Evolutionary conservation across 768 basidiomycete species (phyloP).

Genomic region (Termitomyces sp.): DNA sequence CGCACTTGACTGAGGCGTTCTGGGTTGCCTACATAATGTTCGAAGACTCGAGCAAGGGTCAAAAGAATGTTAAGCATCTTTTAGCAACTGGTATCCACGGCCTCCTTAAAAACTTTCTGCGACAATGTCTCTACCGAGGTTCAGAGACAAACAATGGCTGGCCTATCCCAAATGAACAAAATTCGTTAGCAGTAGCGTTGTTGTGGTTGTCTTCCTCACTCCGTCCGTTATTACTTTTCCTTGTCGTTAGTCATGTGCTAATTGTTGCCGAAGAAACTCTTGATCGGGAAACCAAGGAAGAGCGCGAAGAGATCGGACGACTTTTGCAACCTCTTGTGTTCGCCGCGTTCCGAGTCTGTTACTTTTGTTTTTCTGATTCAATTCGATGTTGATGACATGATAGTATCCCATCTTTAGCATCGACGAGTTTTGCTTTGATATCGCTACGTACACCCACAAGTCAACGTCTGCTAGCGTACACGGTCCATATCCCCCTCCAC

Average conservation of each 20-base stretch:
- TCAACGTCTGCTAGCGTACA: slow-evolving; percentile 16
- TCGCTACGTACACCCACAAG: slow-evolving; percentile 7
- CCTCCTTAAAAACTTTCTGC: slow-evolving; percentile 35
- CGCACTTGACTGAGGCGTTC: slow-evolving; percentile 35
- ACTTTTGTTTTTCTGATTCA: slow-evolving; percentile 9
- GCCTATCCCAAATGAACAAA: slow-evolving; percentile 41
- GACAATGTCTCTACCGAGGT: slow-evolving; percentile 30
- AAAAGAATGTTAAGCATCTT: slow-evolving; percentile 42
- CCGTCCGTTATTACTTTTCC: slow-evolving; percentile 20
- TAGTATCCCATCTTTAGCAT: slow-evolving; percentile 36
- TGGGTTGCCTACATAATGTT: slow-evolving; percentile 54
- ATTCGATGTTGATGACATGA: slow-evolving; percentile 14
- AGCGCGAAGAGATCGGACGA: slow-evolving; percentile 25
- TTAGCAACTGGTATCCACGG: slow-evolving; percentile 33
- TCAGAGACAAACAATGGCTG: slow-evolving; percentile 36
- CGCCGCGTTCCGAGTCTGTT: slow-evolving; percentile 42
- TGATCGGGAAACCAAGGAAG: slow-evolving; percentile 25
- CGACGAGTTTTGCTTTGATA: slow-evolving; percentile 28
- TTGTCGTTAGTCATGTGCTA: background rate
- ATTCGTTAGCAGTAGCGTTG: slow-evolving; percentile 39
- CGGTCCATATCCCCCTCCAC: slow-evolving; percentile 22
- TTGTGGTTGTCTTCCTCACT: slow-evolving; percentile 41
- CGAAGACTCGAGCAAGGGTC: slow-evolving; percentile 42
- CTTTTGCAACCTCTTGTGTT: slow-evolving; percentile 40
- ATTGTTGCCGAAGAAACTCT: slow-evolving; percentile 21